Evolutionary conservation across 208 protist genomes (phyloP).

Genomic region (Crithidia thermophila): DNA sequence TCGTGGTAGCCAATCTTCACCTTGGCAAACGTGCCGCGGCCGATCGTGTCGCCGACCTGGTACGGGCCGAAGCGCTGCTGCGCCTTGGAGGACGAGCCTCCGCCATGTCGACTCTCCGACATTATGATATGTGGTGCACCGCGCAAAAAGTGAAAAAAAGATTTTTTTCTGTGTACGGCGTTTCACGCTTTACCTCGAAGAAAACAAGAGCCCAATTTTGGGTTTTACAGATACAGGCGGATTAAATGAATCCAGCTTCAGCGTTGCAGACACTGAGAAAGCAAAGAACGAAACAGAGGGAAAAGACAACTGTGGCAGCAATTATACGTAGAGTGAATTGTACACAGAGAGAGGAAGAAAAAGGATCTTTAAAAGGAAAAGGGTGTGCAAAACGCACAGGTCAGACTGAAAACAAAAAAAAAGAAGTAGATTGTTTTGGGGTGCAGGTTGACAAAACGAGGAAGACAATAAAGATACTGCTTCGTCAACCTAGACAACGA

Average conservation of each 20-base stretch:
- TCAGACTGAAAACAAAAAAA: too few relatives aligned
- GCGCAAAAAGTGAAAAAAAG: conserved; percentile 10
- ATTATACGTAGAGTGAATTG: too few relatives aligned
- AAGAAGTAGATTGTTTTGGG: neutral
- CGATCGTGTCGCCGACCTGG: conserved; percentile 78
- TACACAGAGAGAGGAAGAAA: neutral
- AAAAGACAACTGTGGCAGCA: too few relatives aligned
- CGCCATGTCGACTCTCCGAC: conserved; percentile 16
- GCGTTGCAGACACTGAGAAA: too few relatives aligned
- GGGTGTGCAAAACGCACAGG: too few relatives aligned
- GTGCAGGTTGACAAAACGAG: neutral
- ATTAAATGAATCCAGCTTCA: too few relatives aligned
- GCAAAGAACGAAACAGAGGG: neutral
- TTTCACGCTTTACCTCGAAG: too few relatives aligned
- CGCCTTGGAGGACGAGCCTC: conserved; percentile 15
- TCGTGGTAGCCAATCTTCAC: conserved; percentile 96
- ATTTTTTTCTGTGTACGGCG: too few relatives aligned
- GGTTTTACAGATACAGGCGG: too few relatives aligned
- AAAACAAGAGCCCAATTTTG: too few relatives aligned
- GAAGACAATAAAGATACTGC: neutral
- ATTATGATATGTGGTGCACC: conserved; percentile 10
- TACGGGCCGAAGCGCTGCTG: conserved; percentile 86
- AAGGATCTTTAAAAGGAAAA: neutral
- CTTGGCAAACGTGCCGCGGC: conserved; percentile 83
- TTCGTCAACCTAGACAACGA: neutral